Evolutionary conservation across 73 alveolate species (phyloP).

Genomic region (Uronychia binucleata): DNA sequence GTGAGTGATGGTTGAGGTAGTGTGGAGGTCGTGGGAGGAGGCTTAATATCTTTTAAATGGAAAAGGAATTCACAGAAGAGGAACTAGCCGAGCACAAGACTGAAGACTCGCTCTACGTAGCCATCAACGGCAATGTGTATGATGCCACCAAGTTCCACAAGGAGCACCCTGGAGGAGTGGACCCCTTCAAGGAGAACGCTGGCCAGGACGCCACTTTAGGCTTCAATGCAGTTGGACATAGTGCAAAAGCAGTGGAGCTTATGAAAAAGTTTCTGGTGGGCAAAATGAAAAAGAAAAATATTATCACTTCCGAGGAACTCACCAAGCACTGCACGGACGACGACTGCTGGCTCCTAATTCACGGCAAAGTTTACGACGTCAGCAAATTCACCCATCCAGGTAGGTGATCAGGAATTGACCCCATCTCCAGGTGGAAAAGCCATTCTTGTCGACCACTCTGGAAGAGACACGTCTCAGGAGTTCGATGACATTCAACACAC

Average conservation of each 20-base stretch:
- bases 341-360: slow-evolving; percentile 61
- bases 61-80: slow-evolving; percentile 34
- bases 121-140: slow-evolving; percentile 74
- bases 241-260: slow-evolving; percentile 42
- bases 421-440: slow-evolving; percentile 51
- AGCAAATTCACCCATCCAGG: slow-evolving; percentile 64
- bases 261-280: slow-evolving; percentile 38
- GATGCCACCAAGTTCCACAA: slow-evolving; percentile 67
- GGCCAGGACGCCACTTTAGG: slow-evolving; percentile 73
- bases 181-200: slow-evolving; percentile 57
- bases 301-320: slow-evolving; percentile 34
- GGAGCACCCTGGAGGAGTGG: slow-evolving; percentile 80
- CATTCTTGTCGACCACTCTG: slow-evolving; percentile 41
- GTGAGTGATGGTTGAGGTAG: slow-evolving; percentile 5
- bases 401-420: background rate
- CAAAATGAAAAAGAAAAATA: background rate
- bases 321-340: slow-evolving; percentile 47
- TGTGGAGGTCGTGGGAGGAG: background rate
- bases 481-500: slow-evolving; percentile 59
- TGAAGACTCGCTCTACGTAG: slow-evolving; percentile 68
- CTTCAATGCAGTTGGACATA: slow-evolving; percentile 56
- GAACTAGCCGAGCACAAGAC: slow-evolving; percentile 66
- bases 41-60: slow-evolving; percentile 1
- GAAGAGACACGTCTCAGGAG: slow-evolving; percentile 51
- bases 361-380: slow-evolving; percentile 62